A percentile compares a stretch with the other conserved stretches of the same genome.
Evolutionary conservation across 2,329 filamentous ascomycete genomes (phyloP).

Genomic region (Dothistroma pini): DNA sequence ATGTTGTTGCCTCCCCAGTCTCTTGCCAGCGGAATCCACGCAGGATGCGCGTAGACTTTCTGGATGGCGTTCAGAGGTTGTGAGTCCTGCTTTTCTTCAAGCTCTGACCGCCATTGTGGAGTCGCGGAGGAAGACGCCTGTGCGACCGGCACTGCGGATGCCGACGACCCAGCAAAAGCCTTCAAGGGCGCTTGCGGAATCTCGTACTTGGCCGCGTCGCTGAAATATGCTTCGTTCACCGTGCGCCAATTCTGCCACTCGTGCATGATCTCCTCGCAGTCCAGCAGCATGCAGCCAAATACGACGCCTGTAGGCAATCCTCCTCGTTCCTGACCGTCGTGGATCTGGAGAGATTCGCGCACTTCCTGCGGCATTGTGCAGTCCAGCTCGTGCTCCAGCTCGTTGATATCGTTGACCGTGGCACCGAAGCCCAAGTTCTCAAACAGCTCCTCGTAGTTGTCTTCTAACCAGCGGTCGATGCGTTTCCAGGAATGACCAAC

Average conservation of each 20-base stretch:
- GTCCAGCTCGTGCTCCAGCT: slow-evolving; percentile 92
- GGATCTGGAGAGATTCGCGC: slow-evolving; percentile 81
- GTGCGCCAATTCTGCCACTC: slow-evolving; percentile 96
- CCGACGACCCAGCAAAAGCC: slow-evolving; percentile 61
- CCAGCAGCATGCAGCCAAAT: slow-evolving; percentile 90
- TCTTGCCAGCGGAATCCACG: slow-evolving; percentile 92
- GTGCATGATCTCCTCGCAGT: slow-evolving; percentile 96
- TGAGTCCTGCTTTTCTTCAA: slow-evolving; percentile 79
- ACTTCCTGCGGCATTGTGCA: slow-evolving; percentile 91
- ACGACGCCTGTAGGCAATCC: slow-evolving; percentile 88
- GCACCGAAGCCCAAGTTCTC: slow-evolving; percentile 92
- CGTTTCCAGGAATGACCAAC: slow-evolving; percentile 87
- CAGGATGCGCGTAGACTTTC: slow-evolving; percentile 87
- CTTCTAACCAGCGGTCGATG: slow-evolving; percentile 91
- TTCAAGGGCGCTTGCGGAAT: slow-evolving; percentile 66
- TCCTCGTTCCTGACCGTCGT: slow-evolving; percentile 96
- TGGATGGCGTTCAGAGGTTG: slow-evolving; percentile 83
- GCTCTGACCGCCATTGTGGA: slow-evolving; percentile 73
- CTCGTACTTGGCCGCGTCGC: slow-evolving; percentile 49
- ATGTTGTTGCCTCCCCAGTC: slow-evolving; percentile 99
- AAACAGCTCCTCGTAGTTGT: slow-evolving; percentile 89
- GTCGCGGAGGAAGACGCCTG: slow-evolving; percentile 36
- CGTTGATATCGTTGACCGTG: slow-evolving; percentile 92
- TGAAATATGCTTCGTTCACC: slow-evolving; percentile 86
- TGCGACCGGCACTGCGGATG: slow-evolving; percentile 51